Evolutionary conservation across 2,329 filamentous ascomycete species (phyloP), one percentile per base, ranked within the genome.

Genomic region (Cercospora zeae-maydis): DNA sequence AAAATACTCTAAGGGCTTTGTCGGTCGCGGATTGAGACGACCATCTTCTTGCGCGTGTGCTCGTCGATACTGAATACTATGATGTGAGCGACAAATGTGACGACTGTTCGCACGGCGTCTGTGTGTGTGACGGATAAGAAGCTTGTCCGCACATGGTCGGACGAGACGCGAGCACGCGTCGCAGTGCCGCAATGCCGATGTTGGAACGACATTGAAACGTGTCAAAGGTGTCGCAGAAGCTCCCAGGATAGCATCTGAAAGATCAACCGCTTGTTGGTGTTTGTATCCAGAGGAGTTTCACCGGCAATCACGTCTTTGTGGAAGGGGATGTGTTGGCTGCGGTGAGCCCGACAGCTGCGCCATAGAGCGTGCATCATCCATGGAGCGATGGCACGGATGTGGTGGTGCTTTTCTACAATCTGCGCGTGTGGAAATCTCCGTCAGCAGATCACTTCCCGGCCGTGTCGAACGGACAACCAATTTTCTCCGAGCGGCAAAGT

Each of bases 71-170:
- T 27, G 10, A n/a, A 14, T 14, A n/a, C 42, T 47, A 8, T 4
- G 8, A n/a, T 27, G 42, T 47, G 42, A 47, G 42, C n/a, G 42
- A n/a, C n/a, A n/a, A n/a, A n/a, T n/a, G n/a, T n/a, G n/a, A n/a
- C n/a, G n/a, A 47, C 21, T 47, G 21, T 47, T 47, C 21, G 42
- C 13, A 47, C 14, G 24, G 27, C 27, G 42, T 47, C 42, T 27
- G 42, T 47, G 9, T 13, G 5, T 47, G 27, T 21, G 21, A 21
- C 31, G 16, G 56, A 58, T 58, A 51, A 37, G 42, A 31, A 34
- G 10, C n/a, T 14, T 19, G 7, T 14, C 39, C 56, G 56, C 56
- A 58, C 39, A 58, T 58, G 56, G 39, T 58, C 56, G 56, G 39
- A 49, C 30, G 10, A n/a, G 16, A 34, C 27, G 9, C 21, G 56